phyloP scores from a whole-genome alignment of 768 basidiomycete species.

The Boletus pseudopeckii region DNA sequence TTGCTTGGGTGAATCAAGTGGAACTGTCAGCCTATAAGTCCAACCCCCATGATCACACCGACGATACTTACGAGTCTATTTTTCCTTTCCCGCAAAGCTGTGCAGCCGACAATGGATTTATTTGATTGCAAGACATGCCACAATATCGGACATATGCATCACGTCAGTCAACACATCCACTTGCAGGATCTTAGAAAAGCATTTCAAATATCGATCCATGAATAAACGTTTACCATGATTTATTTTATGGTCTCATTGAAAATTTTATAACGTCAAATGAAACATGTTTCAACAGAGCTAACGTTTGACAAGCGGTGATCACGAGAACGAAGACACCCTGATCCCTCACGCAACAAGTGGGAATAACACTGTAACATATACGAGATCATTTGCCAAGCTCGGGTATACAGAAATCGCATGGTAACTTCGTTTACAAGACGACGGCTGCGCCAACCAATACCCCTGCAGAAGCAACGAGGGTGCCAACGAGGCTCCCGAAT shows the following conservation, averaged over 20 bases:
- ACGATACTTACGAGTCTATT: background rate
- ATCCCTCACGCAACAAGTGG: background rate
- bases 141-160: too few species aligned
- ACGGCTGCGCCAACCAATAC: slow-evolving; percentile 25
- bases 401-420: background rate
- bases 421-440: slow-evolving; percentile 14
- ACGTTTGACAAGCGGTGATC: too few species aligned
- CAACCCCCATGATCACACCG: too few species aligned
- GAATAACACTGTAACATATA: background rate
- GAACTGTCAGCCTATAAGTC: too few species aligned
- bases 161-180: background rate
- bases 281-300: background rate
- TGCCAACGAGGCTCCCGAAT: slow-evolving; percentile 15
- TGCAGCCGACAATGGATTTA: background rate
- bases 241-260: background rate
- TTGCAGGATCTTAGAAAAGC: too few species aligned
- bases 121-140: background rate
- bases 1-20: too few species aligned
- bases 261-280: background rate
- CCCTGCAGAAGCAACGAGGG: slow-evolving; percentile 26
- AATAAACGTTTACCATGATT: background rate
- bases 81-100: background rate
- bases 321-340: too few species aligned
- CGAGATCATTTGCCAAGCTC: background rate
- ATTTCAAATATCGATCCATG: too few species aligned